Evolutionary conservation across 352 stramenopile species (phyloP).

Genomic region (Phytophthora boehmeriae): DNA sequence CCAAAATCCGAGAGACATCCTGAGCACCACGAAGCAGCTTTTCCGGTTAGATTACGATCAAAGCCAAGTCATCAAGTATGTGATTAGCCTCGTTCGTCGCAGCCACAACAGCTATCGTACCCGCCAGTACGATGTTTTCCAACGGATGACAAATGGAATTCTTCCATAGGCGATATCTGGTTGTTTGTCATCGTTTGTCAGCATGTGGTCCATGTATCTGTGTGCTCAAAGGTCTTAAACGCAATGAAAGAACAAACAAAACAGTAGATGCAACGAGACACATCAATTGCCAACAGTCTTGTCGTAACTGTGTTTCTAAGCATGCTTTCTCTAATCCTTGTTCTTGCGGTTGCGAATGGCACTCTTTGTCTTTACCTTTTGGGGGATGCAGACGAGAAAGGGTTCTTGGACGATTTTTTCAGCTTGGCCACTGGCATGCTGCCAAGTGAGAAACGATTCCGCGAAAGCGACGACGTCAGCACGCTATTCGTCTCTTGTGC

Average conservation of each 20-base stretch:
- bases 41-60: constrained; percentile 86
- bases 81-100: constrained; percentile 87
- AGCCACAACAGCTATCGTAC: constrained; percentile 93
- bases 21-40: constrained; percentile 77
- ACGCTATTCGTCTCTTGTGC: constrained; percentile 69
- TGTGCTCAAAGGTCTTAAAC: constrained; percentile 5
- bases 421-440: constrained; percentile 79
- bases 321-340: constrained; percentile 28
- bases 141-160: constrained; percentile 93
- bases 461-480: constrained; percentile 57
- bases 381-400: constrained; percentile 47
- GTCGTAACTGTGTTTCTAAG: not conserved
- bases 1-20: constrained; percentile 73
- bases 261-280: constrained; percentile 19
- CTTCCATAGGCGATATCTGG: constrained; percentile 49
- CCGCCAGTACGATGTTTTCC: constrained; percentile 92
- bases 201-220: not conserved
- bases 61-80: constrained; percentile 90
- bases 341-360: constrained; percentile 35
- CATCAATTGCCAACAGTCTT: constrained; percentile 13
- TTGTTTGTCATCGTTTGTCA: not conserved
- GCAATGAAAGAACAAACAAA: not conserved
- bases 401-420: constrained; percentile 85
- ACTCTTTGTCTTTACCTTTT: constrained; percentile 30
- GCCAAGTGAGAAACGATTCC: constrained; percentile 80